A percentile compares a stretch with the other conserved stretches of the same genome.
phyloP scores from a whole-genome alignment of 805 yeast species.

The Zygoascus bituminiphila region DNA sequence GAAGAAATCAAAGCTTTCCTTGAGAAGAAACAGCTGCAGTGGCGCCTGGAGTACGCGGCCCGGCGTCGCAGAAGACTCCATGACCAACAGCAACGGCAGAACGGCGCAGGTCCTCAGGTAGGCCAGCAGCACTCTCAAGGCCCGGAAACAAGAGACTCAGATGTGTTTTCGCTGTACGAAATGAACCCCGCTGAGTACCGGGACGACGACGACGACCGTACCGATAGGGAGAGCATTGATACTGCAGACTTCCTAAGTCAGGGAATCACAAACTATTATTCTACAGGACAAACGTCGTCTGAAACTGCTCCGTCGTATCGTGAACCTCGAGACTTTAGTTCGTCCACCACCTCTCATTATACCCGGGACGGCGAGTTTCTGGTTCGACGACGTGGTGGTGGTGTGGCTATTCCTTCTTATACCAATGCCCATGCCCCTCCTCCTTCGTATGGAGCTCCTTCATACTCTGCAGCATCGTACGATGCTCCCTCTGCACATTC shows the following conservation, averaged over 20 bases:
- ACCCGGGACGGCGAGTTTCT: not conserved
- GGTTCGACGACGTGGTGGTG: constrained; percentile 3
- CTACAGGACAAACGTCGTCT: not conserved
- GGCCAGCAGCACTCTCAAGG: too few species aligned
- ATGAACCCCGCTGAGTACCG: not conserved
- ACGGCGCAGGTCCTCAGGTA: not conserved
- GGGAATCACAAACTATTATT: constrained; percentile 1
- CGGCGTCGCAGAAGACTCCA: constrained; percentile 3
- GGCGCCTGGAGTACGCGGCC: constrained; percentile 11
- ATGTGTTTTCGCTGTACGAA: not conserved
- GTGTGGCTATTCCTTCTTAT: not conserved
- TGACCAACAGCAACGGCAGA: not conserved
- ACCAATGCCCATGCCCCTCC: not conserved
- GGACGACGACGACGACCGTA: not conserved
- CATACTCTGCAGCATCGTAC: too few species aligned
- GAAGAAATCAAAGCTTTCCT: constrained; percentile 12
- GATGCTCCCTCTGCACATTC: not conserved
- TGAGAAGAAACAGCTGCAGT: constrained; percentile 14
- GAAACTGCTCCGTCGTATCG: not conserved
- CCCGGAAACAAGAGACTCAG: not conserved
- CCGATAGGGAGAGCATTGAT: not conserved
- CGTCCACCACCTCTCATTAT: not conserved
- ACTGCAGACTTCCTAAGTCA: constrained; percentile 2
- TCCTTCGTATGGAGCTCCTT: not conserved
- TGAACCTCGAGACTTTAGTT: not conserved